Evolutionary conservation across 257 asterid genomes (phyloP), one percentile per base, ranked within the genome.

Genomic region (Leonotis leonurus): DNA sequence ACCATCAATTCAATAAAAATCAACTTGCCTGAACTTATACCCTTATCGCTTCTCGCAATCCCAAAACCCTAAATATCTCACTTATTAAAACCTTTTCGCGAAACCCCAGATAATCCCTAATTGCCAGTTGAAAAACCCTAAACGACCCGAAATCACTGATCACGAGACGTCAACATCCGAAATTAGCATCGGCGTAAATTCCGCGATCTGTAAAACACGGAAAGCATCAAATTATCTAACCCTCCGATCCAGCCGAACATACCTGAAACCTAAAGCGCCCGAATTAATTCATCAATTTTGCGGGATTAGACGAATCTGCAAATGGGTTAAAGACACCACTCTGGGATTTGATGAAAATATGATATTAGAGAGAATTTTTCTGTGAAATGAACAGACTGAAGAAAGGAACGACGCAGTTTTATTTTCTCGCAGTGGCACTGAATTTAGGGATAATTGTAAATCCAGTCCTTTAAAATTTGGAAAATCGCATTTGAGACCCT

Each of bases 1-100:
- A 80, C 27, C 70, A 67, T 67, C 75, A 59, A 75, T 36, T 39
- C 70, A 52, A n/a, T n/a, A n/a, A n/a, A n/a, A 64, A 52, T 53
- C 65, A 67, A 65, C 16, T 30, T 33, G 53, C 53, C 73, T 5
- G 27, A 56, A 53, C 9, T 53, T 16, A 2, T 25, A 44, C 76
- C 71, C 39, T 36, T 26, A 33, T 57, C 68, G 63, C 20, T 58
- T 43, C 44, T 57, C 65, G 8, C 22, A 33, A 33, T 41, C 20
- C 64, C 26, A 48, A 65, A 65, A 71, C 41, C 68, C 72, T 60
- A 50, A 57, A 41, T 8, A 48, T 22, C 36, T 39, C 63, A 3
- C 7, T 56, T 29, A 52, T 54, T 55, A 64, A 43, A n/a, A 61
- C 17, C 69, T 45, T 39, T 1, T 22, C 62, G 27, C 18, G 17